Evolutionary conservation across 768 basidiomycete genomes (phyloP), one percentile per base, ranked within the genome.

Genomic region (Tylopilus balloui): DNA sequence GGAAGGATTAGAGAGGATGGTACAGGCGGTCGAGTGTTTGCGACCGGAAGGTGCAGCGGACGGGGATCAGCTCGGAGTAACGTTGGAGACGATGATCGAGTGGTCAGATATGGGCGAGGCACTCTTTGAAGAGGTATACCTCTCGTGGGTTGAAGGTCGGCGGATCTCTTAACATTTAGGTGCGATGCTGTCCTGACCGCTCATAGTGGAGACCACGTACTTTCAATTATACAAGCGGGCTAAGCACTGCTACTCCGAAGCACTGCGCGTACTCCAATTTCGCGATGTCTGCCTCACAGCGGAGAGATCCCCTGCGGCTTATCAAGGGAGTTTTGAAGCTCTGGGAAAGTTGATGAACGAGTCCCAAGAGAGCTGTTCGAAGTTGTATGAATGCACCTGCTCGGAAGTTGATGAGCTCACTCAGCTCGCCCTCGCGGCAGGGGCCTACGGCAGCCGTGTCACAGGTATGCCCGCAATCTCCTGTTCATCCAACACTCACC

Each of bases 141-240:
- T 92, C 27, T 83, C 83, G 3, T 89, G 84, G 84, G 81, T 90
- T 11, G 81, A 88, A 60, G 84, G 88, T 89, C 51, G 47, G 83
- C 61, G 4, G 42, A 14, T 34, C 34, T 14, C 9, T 34, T 34
- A 1, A n/a, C 12, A 29, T 15, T 11, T 4, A 4, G 3, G 0
- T 15, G 20, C 1, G 17, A 35, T 10, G 24, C 3, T 23, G 24
- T 17, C 4, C 20, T 31, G 36, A 51, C 25, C 7, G 12, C 19
- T 3, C 17, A 25, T 44, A 54, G 90, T 90, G 32, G 85, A 92
- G 67, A 81, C 88, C 12, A 81, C 79, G 1, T 73, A 83, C 66
- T 92, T 92, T 72, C 84, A 91, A 62, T 68, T 94, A 14, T 90
- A 88, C 73, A 85, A 84, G 56, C 81, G 92, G 48, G 80, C 85